These are phyloP conservation scores for Cordyceps tenuipes DNA, from an alignment of 2,329 filamentous ascomycete species.

Conservation along the genomic window DNA sequence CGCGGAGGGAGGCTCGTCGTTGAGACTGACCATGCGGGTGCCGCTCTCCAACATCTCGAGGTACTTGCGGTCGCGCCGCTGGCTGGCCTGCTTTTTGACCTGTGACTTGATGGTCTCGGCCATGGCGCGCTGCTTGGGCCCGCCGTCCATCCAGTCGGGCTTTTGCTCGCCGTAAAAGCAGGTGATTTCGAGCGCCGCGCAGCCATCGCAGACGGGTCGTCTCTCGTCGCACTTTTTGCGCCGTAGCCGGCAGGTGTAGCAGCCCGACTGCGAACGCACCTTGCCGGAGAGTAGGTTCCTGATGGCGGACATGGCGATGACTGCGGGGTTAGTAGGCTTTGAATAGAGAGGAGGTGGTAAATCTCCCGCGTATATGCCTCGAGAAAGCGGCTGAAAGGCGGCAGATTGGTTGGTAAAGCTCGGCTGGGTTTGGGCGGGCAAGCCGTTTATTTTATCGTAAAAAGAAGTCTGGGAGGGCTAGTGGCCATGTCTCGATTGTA, in stretches of 20 bases:
- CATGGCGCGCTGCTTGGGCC: slow-evolving; percentile 39
- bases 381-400: background rate
- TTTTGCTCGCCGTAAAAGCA: slow-evolving; percentile 45
- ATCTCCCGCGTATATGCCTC: background rate
- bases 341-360: background rate
- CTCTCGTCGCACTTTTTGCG: slow-evolving; percentile 54
- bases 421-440: background rate
- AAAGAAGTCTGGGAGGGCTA: background rate
- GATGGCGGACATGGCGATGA: slow-evolving; percentile 16
- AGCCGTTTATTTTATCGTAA: background rate
- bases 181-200: slow-evolving; percentile 44
- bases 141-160: slow-evolving; percentile 51
- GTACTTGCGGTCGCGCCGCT: slow-evolving; percentile 42
- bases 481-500: too few species aligned
- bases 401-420: background rate
- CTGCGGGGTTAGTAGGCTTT: background rate
- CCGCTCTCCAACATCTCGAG: slow-evolving; percentile 32
- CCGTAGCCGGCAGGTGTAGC: slow-evolving; percentile 53
- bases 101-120: slow-evolving; percentile 47
- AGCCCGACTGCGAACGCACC: slow-evolving; percentile 39
- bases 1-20: slow-evolving; percentile 9
- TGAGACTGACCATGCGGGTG: slow-evolving; percentile 17
- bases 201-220: slow-evolving; percentile 42
- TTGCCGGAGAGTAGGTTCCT: slow-evolving; percentile 20
- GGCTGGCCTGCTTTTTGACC: slow-evolving; percentile 45